Evolutionary conservation across 768 basidiomycete species (phyloP).

Genomic region (Candolleomyces eurysporus): DNA sequence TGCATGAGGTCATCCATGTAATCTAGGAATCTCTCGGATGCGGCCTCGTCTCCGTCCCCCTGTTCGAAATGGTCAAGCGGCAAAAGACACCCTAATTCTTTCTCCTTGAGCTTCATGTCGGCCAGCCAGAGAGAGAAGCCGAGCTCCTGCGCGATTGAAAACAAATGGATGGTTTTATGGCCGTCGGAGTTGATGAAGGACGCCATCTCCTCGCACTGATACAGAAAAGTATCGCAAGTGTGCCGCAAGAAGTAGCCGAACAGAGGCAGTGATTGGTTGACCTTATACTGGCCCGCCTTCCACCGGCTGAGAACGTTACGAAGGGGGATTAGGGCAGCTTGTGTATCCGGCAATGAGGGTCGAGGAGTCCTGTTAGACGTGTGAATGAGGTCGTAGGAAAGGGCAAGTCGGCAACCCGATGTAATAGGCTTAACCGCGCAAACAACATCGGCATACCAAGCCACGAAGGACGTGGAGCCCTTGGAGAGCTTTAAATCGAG

Average conservation of each 20-base stretch:
- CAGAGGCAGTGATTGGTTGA: not conserved
- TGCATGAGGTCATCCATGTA: too few relatives aligned
- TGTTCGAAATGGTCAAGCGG: too few relatives aligned
- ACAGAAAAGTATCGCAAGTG: not conserved
- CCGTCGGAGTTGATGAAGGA: not conserved
- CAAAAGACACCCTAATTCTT: too few relatives aligned
- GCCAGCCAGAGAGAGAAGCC: too few relatives aligned
- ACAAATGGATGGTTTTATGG: not conserved
- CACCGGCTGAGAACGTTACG: not conserved
- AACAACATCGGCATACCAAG: conserved; percentile 42
- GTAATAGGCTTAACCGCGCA: conserved; percentile 39
- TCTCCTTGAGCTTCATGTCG: too few relatives aligned
- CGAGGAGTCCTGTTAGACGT: conserved; percentile 8
- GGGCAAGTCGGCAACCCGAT: conserved; percentile 36
- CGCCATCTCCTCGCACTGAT: not conserved
- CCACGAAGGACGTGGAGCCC: conserved; percentile 26
- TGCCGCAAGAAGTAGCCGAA: not conserved
- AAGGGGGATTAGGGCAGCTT: not conserved
- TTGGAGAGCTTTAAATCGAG: conserved; percentile 24
- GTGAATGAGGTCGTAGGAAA: conserved; percentile 39
- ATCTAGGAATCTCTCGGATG: too few relatives aligned
- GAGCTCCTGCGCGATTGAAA: too few relatives aligned
- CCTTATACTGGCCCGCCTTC: not conserved
- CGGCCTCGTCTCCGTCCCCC: too few relatives aligned
- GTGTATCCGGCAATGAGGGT: not conserved